Conservation (phyloP, 2,329 filamentous ascomycete species). For the Leptographium galeiforme region DNA sequence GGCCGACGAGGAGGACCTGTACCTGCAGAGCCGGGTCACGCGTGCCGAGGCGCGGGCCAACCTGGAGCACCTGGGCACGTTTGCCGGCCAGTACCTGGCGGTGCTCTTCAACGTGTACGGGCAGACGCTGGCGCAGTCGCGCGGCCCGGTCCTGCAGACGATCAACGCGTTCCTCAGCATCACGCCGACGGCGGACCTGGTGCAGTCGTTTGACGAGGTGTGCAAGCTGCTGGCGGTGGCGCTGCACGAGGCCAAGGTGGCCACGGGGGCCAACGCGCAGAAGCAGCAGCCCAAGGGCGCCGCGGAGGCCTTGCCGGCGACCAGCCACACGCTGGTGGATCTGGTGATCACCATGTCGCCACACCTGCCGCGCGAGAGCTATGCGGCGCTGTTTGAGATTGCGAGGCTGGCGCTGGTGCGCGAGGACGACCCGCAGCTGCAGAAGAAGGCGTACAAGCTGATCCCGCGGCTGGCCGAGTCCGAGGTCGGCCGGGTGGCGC, state of each 20-base stretch:
- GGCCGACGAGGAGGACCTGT: slow-evolving; percentile 56
- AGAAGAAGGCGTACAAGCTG: slow-evolving; percentile 98
- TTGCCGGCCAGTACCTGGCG: slow-evolving; percentile 79
- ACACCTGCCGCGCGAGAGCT: slow-evolving; percentile 80
- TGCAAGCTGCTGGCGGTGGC: slow-evolving; percentile 69
- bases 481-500: slow-evolving; percentile 59
- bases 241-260: slow-evolving; percentile 23
- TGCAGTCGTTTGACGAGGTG: slow-evolving; percentile 79
- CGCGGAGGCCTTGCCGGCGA: slow-evolving; percentile 67
- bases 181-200: slow-evolving; percentile 62
- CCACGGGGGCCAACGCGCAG: neutral
- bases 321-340: slow-evolving; percentile 90
- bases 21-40: slow-evolving; percentile 66
- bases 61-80: slow-evolving; percentile 62
- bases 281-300: slow-evolving; percentile 31
- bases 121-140: slow-evolving; percentile 82
- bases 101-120: slow-evolving; percentile 99
- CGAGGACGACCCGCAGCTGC: slow-evolving; percentile 75
- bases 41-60: slow-evolving; percentile 67
- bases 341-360: slow-evolving; percentile 91
- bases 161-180: slow-evolving; percentile 93
- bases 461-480: slow-evolving; percentile 83
- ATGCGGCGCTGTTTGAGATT: slow-evolving; percentile 73
- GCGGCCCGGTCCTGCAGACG: slow-evolving; percentile 81
- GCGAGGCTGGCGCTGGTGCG: slow-evolving; percentile 71